Evolutionary conservation across 352 stramenopile genomes (phyloP).

Genomic region (Vaucheria bursata): DNA sequence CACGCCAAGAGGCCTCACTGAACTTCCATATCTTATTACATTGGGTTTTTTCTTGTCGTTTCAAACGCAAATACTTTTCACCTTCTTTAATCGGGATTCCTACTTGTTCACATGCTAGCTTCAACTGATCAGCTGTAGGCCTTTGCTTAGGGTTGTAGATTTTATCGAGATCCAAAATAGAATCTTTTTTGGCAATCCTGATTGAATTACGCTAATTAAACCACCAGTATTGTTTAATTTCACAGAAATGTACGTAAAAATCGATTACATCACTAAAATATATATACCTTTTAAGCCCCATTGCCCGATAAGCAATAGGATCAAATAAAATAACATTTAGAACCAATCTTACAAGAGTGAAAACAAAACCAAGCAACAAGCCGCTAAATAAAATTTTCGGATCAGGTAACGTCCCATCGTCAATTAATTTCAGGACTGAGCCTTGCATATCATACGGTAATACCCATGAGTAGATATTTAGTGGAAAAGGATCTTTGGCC

Average conservation of each 20-base stretch:
- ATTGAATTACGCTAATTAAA: not conserved
- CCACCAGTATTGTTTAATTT: not conserved
- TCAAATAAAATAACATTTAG: slow-evolving; percentile 20
- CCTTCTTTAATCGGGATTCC: not conserved
- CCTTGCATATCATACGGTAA: slow-evolving; percentile 5
- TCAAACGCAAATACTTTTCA: not conserved
- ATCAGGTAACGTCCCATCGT: not conserved
- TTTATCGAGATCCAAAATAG: not conserved
- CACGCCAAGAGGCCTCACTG: not conserved
- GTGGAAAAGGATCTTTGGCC: not conserved
- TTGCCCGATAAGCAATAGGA: slow-evolving; percentile 5
- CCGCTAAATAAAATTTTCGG: slow-evolving; percentile 13
- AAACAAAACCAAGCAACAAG: slow-evolving; percentile 11
- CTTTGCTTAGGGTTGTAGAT: not conserved
- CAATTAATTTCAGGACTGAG: not conserved
- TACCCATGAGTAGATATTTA: not conserved
- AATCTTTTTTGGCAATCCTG: not conserved
- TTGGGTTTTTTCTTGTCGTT: not conserved
- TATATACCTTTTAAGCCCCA: slow-evolving; percentile 2
- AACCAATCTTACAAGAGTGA: slow-evolving; percentile 15
- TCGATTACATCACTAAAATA: not conserved
- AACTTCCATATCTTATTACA: not conserved
- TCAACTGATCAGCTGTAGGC: not conserved
- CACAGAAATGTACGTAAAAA: slow-evolving; percentile 6
- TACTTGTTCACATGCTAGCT: not conserved